A percentile compares a stretch with the other conserved stretches of the same genome.
Evolutionary conservation across 345 rosid species (phyloP).

Genomic region (Gossypium bickii): DNA sequence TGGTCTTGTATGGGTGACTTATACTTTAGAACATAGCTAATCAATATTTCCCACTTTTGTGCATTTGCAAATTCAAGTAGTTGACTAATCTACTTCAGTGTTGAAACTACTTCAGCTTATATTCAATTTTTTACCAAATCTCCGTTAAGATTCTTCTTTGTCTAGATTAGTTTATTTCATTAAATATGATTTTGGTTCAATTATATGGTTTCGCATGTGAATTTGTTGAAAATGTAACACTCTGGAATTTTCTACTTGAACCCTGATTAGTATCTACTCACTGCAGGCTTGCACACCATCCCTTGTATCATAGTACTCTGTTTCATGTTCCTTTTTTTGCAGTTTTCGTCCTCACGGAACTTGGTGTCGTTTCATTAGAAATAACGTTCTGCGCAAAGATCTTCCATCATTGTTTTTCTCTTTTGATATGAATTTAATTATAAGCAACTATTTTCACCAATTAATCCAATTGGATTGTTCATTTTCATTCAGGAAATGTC

Average conservation of each 20-base stretch:
- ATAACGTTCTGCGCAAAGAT: neutral
- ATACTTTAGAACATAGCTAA: neutral
- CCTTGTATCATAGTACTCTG: neutral
- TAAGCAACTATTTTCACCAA: conserved; percentile 16
- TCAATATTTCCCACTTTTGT: neutral
- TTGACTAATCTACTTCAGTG: neutral
- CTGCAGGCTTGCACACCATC: neutral
- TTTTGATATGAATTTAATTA: conserved; percentile 5
- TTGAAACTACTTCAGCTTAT: neutral
- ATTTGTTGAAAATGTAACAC: neutral
- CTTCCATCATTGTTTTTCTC: neutral
- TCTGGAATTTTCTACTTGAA: neutral
- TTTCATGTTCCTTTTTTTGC: neutral
- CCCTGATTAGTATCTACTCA: neutral
- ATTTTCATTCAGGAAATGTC: conserved; percentile 50
- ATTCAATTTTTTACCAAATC: neutral
- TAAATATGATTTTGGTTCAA: neutral
- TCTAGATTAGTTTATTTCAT: neutral
- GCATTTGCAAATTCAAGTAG: neutral
- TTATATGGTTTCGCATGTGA: neutral
- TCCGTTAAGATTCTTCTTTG: neutral
- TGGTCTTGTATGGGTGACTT: neutral
- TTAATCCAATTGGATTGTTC: conserved; percentile 19
- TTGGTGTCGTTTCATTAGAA: neutral
- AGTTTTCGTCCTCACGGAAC: neutral